Evolutionary conservation across 495 filamentous ascomycete genomes (phyloP).

Genomic region (Lasiosphaeria hispida): DNA sequence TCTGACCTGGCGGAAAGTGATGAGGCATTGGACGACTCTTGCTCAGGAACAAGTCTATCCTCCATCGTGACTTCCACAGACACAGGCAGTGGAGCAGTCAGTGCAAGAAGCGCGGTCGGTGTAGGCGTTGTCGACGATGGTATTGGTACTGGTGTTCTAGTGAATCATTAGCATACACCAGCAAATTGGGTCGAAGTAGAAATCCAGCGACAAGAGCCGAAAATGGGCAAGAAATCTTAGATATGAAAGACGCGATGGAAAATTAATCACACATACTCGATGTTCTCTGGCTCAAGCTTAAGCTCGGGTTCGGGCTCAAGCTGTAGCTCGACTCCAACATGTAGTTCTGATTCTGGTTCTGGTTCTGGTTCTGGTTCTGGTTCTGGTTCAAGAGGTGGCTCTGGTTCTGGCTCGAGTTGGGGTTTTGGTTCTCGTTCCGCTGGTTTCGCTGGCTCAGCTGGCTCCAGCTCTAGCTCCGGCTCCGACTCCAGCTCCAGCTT

Average conservation of each 20-base stretch:
- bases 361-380: not conserved
- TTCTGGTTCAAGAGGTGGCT: not conserved
- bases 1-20: slow-evolving; percentile 22
- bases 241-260: too few relatives aligned
- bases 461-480: not conserved
- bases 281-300: too few relatives aligned
- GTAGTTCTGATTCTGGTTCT: not conserved
- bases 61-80: not conserved
- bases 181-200: too few relatives aligned
- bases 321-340: too few relatives aligned
- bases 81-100: not conserved
- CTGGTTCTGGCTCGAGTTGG: not conserved
- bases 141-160: too few relatives aligned
- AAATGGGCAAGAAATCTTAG: too few relatives aligned
- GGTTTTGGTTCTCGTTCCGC: not conserved
- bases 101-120: too few relatives aligned
- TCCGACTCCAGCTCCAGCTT: not conserved
- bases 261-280: too few relatives aligned
- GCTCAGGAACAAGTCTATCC: not conserved
- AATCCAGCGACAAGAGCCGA: too few relatives aligned
- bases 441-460: not conserved
- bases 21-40: slow-evolving; percentile 10
- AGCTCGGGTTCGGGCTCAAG: too few relatives aligned
- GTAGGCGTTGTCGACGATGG: too few relatives aligned
- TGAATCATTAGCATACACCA: too few relatives aligned